phyloP scores from a whole-genome alignment of 1,284 basidiomycete species.

The Puccinia brachypodii region DNA sequence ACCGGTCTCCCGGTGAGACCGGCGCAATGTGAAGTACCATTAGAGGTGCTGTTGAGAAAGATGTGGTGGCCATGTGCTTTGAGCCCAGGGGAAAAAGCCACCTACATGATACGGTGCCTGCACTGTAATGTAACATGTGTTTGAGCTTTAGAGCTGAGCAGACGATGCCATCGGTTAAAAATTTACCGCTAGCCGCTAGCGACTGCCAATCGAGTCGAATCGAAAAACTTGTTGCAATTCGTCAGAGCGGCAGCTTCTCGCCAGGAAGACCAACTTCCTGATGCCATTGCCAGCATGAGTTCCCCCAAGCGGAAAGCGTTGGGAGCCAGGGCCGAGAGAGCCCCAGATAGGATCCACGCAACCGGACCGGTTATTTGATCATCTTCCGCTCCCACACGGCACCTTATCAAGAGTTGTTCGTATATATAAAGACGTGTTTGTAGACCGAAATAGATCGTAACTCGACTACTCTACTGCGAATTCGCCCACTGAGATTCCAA shows the following conservation, averaged over 20 bases:
- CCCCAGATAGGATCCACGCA: neutral
- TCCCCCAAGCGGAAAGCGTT: neutral
- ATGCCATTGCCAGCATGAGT: no score
- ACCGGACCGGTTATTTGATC: neutral
- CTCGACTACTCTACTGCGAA: neutral
- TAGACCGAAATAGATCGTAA: neutral
- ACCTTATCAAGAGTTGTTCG: neutral
- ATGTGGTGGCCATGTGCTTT: neutral
- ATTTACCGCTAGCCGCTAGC: no score
- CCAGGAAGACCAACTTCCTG: neutral
- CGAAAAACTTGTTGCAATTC: no score
- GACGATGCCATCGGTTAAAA: no score
- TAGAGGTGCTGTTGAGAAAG: neutral
- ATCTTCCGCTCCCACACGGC: neutral
- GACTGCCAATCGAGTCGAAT: no score
- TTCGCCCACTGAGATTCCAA: conserved; percentile 23
- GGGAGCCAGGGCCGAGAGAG: neutral
- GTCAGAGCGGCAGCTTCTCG: neutral
- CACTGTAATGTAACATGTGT: neutral
- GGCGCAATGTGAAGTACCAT: neutral
- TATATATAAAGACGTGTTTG: neutral
- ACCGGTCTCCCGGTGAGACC: neutral
- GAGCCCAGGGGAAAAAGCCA: neutral
- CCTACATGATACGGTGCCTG: neutral
- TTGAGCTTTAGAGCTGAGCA: neutral